Conservation (phyloP, 352 stramenopile genomes). For the Phytophthora podocarpi region DNA sequence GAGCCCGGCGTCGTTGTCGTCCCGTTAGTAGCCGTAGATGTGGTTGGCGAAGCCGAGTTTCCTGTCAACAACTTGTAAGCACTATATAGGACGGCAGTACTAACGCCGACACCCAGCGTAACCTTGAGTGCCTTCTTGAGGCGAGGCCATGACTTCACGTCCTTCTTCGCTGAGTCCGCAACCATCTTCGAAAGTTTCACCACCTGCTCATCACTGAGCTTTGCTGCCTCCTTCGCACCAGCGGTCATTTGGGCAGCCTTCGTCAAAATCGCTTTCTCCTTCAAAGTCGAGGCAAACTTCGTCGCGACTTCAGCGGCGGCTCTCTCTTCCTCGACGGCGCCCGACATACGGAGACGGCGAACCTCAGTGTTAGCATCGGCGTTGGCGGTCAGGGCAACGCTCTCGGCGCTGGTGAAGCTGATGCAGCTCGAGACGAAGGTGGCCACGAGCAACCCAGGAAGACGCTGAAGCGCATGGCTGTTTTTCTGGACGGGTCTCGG, state of each 20-base stretch:
- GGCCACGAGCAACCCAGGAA: background rate
- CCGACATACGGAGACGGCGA: background rate
- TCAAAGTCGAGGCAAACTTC: too few species aligned
- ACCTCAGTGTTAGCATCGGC: background rate
- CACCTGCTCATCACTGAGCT: background rate
- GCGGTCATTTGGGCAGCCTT: background rate
- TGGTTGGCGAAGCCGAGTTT: too few species aligned
- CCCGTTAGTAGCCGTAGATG: too few species aligned
- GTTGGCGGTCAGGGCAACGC: background rate
- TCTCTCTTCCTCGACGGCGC: too few species aligned
- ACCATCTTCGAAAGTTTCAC: background rate
- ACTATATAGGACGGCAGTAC: background rate
- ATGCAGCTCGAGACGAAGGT: background rate
- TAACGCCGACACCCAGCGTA: background rate
- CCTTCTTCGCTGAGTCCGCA: background rate
- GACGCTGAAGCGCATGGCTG: background rate
- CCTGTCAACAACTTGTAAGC: background rate
- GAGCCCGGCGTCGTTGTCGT: too few species aligned
- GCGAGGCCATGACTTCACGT: background rate
- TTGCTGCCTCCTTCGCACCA: background rate
- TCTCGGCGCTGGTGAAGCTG: background rate
- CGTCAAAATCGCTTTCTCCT: too few species aligned
- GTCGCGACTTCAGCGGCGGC: too few species aligned
- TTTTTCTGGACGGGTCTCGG: background rate
- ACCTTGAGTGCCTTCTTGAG: background rate